phyloP scores from a whole-genome alignment of 129 eudicot species.

The Smallanthus sonchifolius region DNA sequence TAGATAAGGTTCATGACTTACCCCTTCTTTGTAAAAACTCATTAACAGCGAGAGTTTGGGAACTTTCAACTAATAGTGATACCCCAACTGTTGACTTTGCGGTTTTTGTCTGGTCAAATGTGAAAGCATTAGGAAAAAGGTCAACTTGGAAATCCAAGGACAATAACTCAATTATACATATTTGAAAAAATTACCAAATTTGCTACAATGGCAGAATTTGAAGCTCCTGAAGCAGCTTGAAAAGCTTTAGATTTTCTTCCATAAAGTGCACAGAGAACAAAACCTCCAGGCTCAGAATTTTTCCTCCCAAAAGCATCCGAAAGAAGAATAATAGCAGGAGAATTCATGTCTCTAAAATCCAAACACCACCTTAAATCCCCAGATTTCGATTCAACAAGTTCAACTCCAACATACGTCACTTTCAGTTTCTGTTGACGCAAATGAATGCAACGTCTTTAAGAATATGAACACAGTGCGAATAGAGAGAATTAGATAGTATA shows the following conservation, averaged over 20 bases:
- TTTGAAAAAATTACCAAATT: constrained; percentile 45
- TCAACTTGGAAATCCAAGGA: neutral
- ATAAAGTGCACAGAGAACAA: constrained; percentile 82
- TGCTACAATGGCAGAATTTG: constrained; percentile 57
- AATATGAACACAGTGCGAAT: neutral
- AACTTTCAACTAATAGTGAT: constrained; percentile 59
- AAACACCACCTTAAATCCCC: constrained; percentile 97
- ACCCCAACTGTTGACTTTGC: constrained; percentile 86
- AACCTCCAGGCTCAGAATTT: constrained; percentile 70
- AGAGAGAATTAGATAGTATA: neutral
- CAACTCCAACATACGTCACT: constrained; percentile 90
- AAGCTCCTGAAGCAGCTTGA: constrained; percentile 89
- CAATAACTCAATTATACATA: neutral
- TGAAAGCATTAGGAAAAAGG: constrained; percentile 8
- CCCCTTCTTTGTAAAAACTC: constrained; percentile 87
- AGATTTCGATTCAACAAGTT: constrained; percentile 64
- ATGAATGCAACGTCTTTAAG: neutral
- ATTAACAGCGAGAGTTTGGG: constrained; percentile 64
- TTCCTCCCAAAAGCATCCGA: constrained; percentile 76
- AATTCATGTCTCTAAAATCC: constrained; percentile 94
- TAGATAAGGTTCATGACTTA: constrained; percentile 27
- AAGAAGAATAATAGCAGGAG: constrained; percentile 74
- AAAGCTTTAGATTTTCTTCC: constrained; percentile 99
- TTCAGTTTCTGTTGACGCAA: constrained; percentile 65
- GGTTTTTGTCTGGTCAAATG: constrained; percentile 58